Conservation (phyloP, 2,329 filamentous ascomycete genomes). For the Fusarium pininemorale region DNA sequence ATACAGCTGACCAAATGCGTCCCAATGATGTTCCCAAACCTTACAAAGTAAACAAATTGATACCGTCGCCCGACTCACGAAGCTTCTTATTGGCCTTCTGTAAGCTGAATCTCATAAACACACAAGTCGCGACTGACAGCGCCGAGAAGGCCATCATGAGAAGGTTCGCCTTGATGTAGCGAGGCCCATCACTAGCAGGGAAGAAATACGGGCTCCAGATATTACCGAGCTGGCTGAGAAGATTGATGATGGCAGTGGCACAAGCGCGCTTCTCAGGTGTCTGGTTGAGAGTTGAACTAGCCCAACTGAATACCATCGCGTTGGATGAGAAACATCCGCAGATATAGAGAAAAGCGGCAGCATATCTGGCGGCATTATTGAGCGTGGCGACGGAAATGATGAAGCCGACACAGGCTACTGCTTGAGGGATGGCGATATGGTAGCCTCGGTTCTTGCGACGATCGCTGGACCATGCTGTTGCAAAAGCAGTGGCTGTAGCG, state of each 20-base stretch:
- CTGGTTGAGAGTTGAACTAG: slow-evolving; percentile 27
- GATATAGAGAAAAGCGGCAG: slow-evolving; percentile 34
- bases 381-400: slow-evolving; percentile 36
- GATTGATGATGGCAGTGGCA: slow-evolving; percentile 38
- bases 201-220: slow-evolving; percentile 44
- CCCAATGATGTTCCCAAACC: neutral
- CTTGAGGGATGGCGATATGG: slow-evolving; percentile 28
- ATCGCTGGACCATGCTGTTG: slow-evolving; percentile 33
- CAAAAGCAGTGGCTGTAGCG: slow-evolving; percentile 9
- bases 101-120: neutral
- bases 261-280: slow-evolving; percentile 41
- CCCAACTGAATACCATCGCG: slow-evolving; percentile 31
- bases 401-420: slow-evolving; percentile 31
- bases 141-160: slow-evolving; percentile 34
- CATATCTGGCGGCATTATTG: slow-evolving; percentile 32
- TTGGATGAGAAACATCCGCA: slow-evolving; percentile 32
- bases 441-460: slow-evolving; percentile 33
- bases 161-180: slow-evolving; percentile 36
- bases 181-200: slow-evolving; percentile 31
- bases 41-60: neutral
- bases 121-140: neutral
- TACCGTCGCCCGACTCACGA: neutral
- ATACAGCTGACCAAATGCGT: neutral
- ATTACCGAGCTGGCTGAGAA: slow-evolving; percentile 37
- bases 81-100: neutral